Base-by-base conservation (phyloP, 805 yeast species). In the Candida takata region DNA sequence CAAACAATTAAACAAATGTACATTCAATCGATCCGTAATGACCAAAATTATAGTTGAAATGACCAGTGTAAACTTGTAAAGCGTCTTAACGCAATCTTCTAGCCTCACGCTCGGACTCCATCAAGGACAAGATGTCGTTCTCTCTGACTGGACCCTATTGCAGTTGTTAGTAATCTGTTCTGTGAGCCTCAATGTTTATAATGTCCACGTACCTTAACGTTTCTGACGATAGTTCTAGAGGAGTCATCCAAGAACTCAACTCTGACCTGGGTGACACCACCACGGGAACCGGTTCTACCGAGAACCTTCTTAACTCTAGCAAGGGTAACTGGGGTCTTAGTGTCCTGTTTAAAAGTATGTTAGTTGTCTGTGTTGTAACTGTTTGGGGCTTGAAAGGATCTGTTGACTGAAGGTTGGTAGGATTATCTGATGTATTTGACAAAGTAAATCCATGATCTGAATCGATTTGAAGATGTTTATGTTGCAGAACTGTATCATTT, bases 271-370 rank as follows among this genome's bases (percentile, higher is more conserved):
- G 95, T 85, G 72, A 85, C 95, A 79, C 96, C 96, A 84, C 97
- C 97, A 77, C 97, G 90, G 70, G 98, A 90, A 70, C 98, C 98
- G 82, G 98, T 90, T 77, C 98, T 90, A 71, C 97, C 97, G 73
- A 90, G 80, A 70, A 90, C 97, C 79, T 90, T 92, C 74, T 86
- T 86, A 67, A 90, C 98, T 80, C 90, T 90, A 69, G 97, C 98
- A 73, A 90, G 85, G 77, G 95, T 92, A 64, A 90, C 97, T 72
- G 79, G 65, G 62, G 70, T 52, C 48, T 52, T 52, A 31, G 57
- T 44, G 45, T 52, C 57, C 57, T 52, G 37, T 34, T 15, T 7
- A 6, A 20, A 19, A 7, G n/a, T 11, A 8, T 31, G 34, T 31
- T 31, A 31, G 34, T 31, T 7, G n/a, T n/a, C n/a, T n/a, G n/a